These are phyloP conservation scores for Coemansia sp. DNA, from an alignment of 192 early-diverging fungal genomes.

Conservation along the genomic window DNA sequence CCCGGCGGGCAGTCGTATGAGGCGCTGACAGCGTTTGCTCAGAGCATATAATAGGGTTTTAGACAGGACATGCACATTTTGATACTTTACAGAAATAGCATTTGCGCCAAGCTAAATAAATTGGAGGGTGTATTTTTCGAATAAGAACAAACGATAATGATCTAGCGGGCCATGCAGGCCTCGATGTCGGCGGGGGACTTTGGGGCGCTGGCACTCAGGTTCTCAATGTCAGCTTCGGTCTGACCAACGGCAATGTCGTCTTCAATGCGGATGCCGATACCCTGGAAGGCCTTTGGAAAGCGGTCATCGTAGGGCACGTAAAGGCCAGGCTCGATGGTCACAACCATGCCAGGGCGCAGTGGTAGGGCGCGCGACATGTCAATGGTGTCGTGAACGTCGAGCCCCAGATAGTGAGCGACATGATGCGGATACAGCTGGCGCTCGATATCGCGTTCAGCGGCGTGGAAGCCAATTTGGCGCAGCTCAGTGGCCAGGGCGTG, in stretches of 20 bases:
- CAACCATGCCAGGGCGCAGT: conserved; percentile 79
- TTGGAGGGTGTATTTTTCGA: no score
- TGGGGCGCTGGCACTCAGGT: conserved; percentile 70
- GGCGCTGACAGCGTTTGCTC: conserved; percentile 25
- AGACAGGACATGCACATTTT: not conserved
- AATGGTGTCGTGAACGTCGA: conserved; percentile 92
- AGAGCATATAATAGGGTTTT: conserved; percentile 18
- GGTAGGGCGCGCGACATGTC: conserved; percentile 69
- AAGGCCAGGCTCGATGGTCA: conserved; percentile 94
- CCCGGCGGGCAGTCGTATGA: conserved; percentile 49
- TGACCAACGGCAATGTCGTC: conserved; percentile 88
- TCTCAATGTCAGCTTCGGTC: conserved; percentile 61
- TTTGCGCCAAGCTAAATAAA: no score
- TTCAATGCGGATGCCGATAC: conserved; percentile 93
- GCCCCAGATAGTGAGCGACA: conserved; percentile 89
- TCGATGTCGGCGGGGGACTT: conserved; percentile 86
- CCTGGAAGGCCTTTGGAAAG: conserved; percentile 80
- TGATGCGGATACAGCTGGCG: conserved; percentile 87
- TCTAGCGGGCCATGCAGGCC: conserved; percentile 24
- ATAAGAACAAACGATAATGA: not conserved
- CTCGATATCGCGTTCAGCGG: conserved; percentile 72
- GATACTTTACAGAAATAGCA: not conserved
- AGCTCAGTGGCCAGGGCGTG: conserved; percentile 70
- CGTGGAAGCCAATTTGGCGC: conserved; percentile 66
- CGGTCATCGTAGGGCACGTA: conserved; percentile 78